Base-by-base conservation (phyloP, 352 stramenopile species). In the Hyaloperonospora arabidopsidis region DNA sequence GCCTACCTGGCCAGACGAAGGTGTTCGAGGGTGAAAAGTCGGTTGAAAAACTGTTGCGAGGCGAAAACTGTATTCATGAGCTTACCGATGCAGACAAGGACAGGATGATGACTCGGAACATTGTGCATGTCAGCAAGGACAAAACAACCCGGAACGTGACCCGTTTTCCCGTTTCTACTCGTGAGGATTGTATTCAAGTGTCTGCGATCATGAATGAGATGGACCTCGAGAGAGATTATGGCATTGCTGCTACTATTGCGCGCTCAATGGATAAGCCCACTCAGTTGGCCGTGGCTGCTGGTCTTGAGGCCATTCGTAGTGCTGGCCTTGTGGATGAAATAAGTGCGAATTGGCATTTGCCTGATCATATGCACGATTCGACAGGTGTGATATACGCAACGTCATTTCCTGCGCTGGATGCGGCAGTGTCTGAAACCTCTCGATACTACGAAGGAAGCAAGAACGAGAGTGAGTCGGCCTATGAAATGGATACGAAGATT, bases 401-500 rank as follows among this genome's bases (percentile, higher is more conserved):
- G 12, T 97, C 86, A 17, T 98, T 97, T 61, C 95, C 95, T 28
- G 95, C 91, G 2, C 93, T 98, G 74, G 88, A 98, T 57, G 94
- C 94, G 4, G 89, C 92, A 0, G 86, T 98, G 12, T 72, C 72
- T 15, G 93, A 98, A 68, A 87, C 92, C 2, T 84, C 85, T 57
- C 76, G 84, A 22, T 97, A 93, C 48, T 68, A 76, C 46, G 45
- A 75, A 39, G 23, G 60, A 15, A 44, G 14, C 25, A 61, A 57
- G 15, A 57, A 59, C 23, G 40, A 59, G 12, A 28, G 32, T 8
- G 48, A 49, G 12, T 47, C 12, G 39, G 44, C 5, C 46, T 98
- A 97, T 54, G 87, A 96, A 54, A 95, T 98, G 63, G 95, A 98
- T 63, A 83, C 93, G 14, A 98, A 98, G 70, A 96, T 98, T 49